Conservation (phyloP, 2,329 filamentous ascomycete genomes). For the Fusarium temperatum region DNA sequence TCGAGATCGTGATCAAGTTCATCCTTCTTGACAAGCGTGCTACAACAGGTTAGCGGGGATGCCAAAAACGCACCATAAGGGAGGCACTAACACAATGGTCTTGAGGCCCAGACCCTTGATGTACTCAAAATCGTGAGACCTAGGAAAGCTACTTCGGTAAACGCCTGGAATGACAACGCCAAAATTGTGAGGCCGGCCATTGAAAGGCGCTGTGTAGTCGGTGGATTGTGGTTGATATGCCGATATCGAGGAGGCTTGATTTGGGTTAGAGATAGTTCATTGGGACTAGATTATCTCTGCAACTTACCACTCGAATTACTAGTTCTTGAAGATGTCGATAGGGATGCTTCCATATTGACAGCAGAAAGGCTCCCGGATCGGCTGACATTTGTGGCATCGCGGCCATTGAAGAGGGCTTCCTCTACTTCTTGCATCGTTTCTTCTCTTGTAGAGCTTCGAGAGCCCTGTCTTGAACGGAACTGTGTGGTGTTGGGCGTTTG, state of each 20-base stretch:
- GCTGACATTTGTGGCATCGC: slow-evolving; percentile 25
- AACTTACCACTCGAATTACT: slow-evolving; percentile 36
- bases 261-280: slow-evolving; percentile 9
- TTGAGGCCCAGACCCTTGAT: slow-evolving; percentile 75
- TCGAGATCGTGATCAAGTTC: slow-evolving; percentile 60
- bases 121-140: slow-evolving; percentile 74
- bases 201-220: slow-evolving; percentile 38
- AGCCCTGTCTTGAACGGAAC: slow-evolving; percentile 44
- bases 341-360: slow-evolving; percentile 21
- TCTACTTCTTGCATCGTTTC: slow-evolving; percentile 41
- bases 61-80: slow-evolving; percentile 1
- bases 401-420: slow-evolving; percentile 31
- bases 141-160: slow-evolving; percentile 85
- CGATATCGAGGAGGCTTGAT: slow-evolving; percentile 30
- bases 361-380: slow-evolving; percentile 29
- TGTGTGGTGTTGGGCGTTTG: slow-evolving; percentile 25
- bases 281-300: background rate
- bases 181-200: slow-evolving; percentile 73
- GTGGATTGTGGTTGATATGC: slow-evolving; percentile 17
- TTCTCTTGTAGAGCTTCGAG: slow-evolving; percentile 43
- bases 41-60: slow-evolving; percentile 42
- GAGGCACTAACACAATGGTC: slow-evolving; percentile 74
- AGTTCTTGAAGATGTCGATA: slow-evolving; percentile 12
- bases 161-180: slow-evolving; percentile 77
- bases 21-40: slow-evolving; percentile 72